Base-by-base conservation (phyloP, 805 yeast genomes). In the Limtongia smithiae region DNA sequence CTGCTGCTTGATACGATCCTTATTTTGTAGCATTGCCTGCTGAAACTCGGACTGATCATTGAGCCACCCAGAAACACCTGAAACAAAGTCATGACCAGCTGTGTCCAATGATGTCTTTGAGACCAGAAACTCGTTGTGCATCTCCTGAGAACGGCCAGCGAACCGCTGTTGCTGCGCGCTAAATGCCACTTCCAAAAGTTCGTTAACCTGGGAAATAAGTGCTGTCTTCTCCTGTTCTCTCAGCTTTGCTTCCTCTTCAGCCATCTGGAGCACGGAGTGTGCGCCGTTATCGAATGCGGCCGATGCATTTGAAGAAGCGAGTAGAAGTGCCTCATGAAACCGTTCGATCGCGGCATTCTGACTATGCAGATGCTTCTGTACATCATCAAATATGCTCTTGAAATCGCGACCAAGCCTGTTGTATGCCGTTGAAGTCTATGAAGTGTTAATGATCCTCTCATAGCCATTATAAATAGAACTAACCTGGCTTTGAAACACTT, bases 381-480 rank as follows among this genome's bases (percentile, higher is more conserved):
- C 25, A 7, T 50, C 57, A n/a, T 57, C 62, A 50, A 59, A 56
- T 20, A 58, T 33, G 3, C 51, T 35, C 38, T 59, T 58, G 37
- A 55, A 46, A 15, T 58, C 61, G 8, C 57, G 54, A 2, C 62
- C 62, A 31, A 58, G 50, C 27, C 46, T 47, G 21, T 56, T 58
- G 44, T 50, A 58, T 18, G 60, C 41, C 20, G 55, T 51, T 18
- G 52, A 47, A 5, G 58, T 51, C 51, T 50, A 31, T 12, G 27
- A 20, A 24, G 3, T 22, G 33, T 22, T 41, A 44, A 9, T 7
- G 25, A 21, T 24, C n/a, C 12, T 8, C 17, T 12, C 44, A n/a
- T n/a, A 9, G 3, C 24, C 14, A 25, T n/a, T n/a, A 21, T 11
- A 18, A 11, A 11, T 20, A n/a, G 11, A 15, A 22, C 49, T 20